A percentile compares a stretch with the other conserved stretches of the same genome.
These are phyloP conservation scores for Kwoniella heveanensis DNA, from an alignment of 768 basidiomycete species.

Conservation along the genomic window DNA sequence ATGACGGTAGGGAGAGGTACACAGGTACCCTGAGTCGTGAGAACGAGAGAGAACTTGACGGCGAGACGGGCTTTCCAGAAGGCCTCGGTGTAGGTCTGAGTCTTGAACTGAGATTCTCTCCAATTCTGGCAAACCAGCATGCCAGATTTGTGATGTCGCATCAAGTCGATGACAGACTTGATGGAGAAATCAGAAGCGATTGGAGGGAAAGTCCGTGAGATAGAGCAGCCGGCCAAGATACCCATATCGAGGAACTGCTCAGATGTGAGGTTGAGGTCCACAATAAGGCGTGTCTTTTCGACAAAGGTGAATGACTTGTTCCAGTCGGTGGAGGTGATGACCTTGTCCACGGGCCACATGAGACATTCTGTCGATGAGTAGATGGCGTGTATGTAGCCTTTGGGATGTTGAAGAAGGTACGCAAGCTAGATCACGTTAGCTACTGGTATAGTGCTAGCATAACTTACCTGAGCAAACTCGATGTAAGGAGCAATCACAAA, in stretches of 20 bases:
- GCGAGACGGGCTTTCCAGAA: constrained; percentile 87
- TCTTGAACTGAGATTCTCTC: constrained; percentile 65
- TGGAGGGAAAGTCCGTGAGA: constrained; percentile 61
- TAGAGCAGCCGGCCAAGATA: constrained; percentile 86
- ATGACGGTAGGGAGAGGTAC: constrained; percentile 65
- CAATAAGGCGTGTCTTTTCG: constrained; percentile 75
- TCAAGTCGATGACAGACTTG: constrained; percentile 71
- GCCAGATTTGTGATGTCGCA: constrained; percentile 89
- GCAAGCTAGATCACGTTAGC: constrained; percentile 69
- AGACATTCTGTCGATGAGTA: constrained; percentile 88
- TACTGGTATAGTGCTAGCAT: too few relatives aligned
- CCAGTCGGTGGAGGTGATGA: constrained; percentile 87
- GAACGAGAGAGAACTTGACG: constrained; percentile 86
- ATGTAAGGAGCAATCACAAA: constrained; percentile 94
- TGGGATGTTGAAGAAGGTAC: constrained; percentile 89
- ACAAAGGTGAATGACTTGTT: constrained; percentile 73
- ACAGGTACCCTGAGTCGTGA: constrained; percentile 71
- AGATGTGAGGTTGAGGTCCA: constrained; percentile 67
- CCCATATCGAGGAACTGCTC: constrained; percentile 95
- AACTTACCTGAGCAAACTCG: constrained; percentile 91
- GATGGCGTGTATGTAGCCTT: constrained; percentile 91
- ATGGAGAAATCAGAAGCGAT: constrained; percentile 52
- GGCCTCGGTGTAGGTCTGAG: constrained; percentile 75
- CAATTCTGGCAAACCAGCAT: constrained; percentile 38
- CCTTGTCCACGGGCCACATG: constrained; percentile 69